Percentiles rank a stretch among this genome's conserved stretches.
phyloP scores from a whole-genome alignment of 2,329 filamentous ascomycete species.

The Orbilia quercus region DNA sequence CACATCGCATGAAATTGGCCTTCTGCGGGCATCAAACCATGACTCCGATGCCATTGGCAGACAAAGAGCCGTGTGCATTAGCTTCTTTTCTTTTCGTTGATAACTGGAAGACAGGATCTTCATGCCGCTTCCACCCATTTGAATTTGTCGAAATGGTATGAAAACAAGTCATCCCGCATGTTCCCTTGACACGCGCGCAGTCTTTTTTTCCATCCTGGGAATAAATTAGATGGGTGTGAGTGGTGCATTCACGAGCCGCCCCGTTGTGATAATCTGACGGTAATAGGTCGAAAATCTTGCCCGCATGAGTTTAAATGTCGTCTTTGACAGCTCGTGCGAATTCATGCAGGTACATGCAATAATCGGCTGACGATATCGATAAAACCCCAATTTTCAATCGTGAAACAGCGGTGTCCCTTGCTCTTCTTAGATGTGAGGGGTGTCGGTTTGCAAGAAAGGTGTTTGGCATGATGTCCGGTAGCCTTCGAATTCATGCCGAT shows the following conservation, averaged over 20 bases:
- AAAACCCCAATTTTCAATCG: conserved; percentile 26
- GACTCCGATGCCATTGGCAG: conserved; percentile 16
- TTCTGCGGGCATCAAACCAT: conserved; percentile 17
- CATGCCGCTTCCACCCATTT: conserved; percentile 5
- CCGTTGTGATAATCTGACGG: conserved; percentile 20
- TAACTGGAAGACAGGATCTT: conserved; percentile 18
- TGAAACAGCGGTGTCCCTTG: conserved; percentile 21
- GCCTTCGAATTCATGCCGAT: no score
- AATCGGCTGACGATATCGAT: conserved; percentile 43
- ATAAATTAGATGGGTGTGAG: conserved; percentile 12
- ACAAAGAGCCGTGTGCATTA: conserved; percentile 11
- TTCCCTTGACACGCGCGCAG: not conserved
- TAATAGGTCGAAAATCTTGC: conserved; percentile 40
- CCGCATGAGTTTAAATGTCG: conserved; percentile 15
- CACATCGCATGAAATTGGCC: conserved; percentile 53
- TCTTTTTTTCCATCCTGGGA: not conserved
- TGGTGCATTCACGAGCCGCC: conserved; percentile 19
- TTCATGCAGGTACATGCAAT: conserved; percentile 54
- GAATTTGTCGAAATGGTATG: conserved; percentile 15
- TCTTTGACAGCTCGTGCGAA: conserved; percentile 32
- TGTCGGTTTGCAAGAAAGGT: no score
- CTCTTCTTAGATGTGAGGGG: not conserved
- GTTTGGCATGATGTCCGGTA: no score
- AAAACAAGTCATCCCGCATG: conserved; percentile 56
- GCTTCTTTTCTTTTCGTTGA: conserved; percentile 12